phyloP scores from a whole-genome alignment of 768 basidiomycete species.

The Hygrocybe punicea region DNA sequence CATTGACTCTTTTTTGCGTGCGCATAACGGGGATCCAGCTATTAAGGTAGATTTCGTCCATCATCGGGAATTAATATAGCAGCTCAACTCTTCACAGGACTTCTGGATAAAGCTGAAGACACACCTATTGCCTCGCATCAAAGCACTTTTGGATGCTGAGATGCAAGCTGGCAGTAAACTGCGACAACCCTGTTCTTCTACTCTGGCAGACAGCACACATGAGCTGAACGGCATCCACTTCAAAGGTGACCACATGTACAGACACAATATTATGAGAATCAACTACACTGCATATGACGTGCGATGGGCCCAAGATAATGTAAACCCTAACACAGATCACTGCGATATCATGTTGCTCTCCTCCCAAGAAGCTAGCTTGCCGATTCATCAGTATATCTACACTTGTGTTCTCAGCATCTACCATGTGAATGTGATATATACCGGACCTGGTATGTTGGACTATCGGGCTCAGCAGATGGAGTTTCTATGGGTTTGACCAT shows the following conservation, averaged over 20 bases:
- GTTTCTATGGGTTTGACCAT: constrained; percentile 37
- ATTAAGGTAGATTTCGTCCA: not conserved
- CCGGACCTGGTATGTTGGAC: not conserved
- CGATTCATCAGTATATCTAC: constrained; percentile 13
- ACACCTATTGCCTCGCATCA: constrained; percentile 19
- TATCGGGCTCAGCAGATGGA: constrained; percentile 16
- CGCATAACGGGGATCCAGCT: constrained; percentile 1
- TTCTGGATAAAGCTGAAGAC: constrained; percentile 27
- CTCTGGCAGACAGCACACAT: not conserved
- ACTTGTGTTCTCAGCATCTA: constrained; percentile 24
- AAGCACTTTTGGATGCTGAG: not conserved
- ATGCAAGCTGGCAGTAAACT: not conserved
- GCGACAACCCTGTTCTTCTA: not conserved
- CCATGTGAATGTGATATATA: constrained; percentile 22
- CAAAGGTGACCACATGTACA: constrained; percentile 16
- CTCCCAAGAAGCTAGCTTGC: not conserved
- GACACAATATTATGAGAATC: constrained; percentile 16
- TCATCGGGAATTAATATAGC: not conserved
- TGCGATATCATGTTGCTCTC: constrained; percentile 23
- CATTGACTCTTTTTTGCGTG: not conserved
- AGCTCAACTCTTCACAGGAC: constrained; percentile 10
- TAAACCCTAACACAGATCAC: constrained; percentile 13
- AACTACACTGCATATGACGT: constrained; percentile 35
- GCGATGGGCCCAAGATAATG: constrained; percentile 19
- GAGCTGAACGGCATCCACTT: constrained; percentile 7